phyloP scores from a whole-genome alignment of 768 basidiomycete species.

The Daedalea quercina region DNA sequence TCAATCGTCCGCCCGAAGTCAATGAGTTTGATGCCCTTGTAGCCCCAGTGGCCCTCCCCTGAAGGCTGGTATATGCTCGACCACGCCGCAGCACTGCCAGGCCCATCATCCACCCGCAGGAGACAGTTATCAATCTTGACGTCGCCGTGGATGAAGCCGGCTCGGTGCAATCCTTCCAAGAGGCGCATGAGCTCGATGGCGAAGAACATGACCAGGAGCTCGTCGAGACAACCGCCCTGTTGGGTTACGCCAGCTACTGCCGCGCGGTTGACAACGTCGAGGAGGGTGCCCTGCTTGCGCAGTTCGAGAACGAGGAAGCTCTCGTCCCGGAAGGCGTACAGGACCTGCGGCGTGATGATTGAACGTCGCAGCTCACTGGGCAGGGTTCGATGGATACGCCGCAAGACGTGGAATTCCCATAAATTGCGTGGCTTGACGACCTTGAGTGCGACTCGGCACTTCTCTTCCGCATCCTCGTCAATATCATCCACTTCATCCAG shows the following conservation, averaged over 20 bases:
- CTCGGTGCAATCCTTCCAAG: slow-evolving; percentile 73
- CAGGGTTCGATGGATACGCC: slow-evolving; percentile 68
- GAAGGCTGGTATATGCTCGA: slow-evolving; percentile 66
- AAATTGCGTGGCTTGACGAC: slow-evolving; percentile 82
- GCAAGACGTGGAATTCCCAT: slow-evolving; percentile 90
- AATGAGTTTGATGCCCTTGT: slow-evolving; percentile 88
- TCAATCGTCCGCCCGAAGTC: slow-evolving; percentile 98
- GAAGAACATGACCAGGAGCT: slow-evolving; percentile 94
- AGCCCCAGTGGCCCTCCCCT: slow-evolving; percentile 79
- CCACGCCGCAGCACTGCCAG: slow-evolving; percentile 65
- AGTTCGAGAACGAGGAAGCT: slow-evolving; percentile 84
- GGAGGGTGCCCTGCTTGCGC: slow-evolving; percentile 86
- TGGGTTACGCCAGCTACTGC: slow-evolving; percentile 68
- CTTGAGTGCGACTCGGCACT: slow-evolving; percentile 76
- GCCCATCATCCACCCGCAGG: slow-evolving; percentile 82
- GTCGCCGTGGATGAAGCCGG: slow-evolving; percentile 94
- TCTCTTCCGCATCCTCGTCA: slow-evolving; percentile 46
- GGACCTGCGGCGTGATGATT: slow-evolving; percentile 66
- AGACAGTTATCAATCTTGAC: slow-evolving; percentile 99
- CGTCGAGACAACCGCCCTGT: slow-evolving; percentile 79
- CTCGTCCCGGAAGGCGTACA: slow-evolving; percentile 86
- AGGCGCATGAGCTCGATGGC: slow-evolving; percentile 80
- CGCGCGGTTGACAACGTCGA: slow-evolving; percentile 88
- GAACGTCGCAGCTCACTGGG: slow-evolving; percentile 52
- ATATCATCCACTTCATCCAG: slow-evolving; percentile 36